phyloP scores from a whole-genome alignment of 139 green algal genomes.

The Auxenochlorella pyrenoidosa region DNA sequence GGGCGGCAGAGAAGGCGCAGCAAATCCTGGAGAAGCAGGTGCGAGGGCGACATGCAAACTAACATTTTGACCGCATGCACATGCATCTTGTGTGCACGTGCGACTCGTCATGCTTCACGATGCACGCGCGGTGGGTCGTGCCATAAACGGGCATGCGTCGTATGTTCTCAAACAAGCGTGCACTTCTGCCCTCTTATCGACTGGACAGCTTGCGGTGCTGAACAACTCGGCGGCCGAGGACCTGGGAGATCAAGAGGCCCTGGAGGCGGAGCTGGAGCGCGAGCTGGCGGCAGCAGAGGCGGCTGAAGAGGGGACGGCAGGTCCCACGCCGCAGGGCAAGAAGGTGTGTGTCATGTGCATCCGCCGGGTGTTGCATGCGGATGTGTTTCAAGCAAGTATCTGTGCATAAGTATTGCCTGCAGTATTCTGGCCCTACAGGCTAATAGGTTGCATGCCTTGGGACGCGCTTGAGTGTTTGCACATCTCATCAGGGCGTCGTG shows the following conservation, averaged over 20 bases:
- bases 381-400: too few species aligned
- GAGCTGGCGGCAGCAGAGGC: slow-evolving; percentile 37
- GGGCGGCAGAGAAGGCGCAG: slow-evolving; percentile 52
- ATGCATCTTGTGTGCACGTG: not conserved
- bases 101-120: too few species aligned
- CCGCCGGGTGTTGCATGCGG: too few species aligned
- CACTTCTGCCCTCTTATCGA: not conserved
- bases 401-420: too few species aligned
- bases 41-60: not conserved
- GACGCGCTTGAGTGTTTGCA: too few species aligned
- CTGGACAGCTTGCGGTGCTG: slow-evolving; percentile 48
- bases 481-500: not conserved
- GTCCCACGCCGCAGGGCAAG: slow-evolving; percentile 1
- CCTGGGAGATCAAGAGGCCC: slow-evolving; percentile 43
- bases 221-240: slow-evolving; percentile 54
- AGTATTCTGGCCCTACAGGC: too few species aligned
- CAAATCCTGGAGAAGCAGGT: slow-evolving; percentile 68
- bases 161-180: not conserved
- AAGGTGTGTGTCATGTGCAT: slow-evolving; percentile 32
- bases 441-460: too few species aligned
- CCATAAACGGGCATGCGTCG: not conserved
- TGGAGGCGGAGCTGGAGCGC: slow-evolving; percentile 50
- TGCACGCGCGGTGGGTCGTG: too few species aligned
- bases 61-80: too few species aligned
- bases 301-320: not conserved